Evolutionary conservation across 2,329 filamentous ascomycete species (phyloP).

Genomic region (Penicillium frequentans): DNA sequence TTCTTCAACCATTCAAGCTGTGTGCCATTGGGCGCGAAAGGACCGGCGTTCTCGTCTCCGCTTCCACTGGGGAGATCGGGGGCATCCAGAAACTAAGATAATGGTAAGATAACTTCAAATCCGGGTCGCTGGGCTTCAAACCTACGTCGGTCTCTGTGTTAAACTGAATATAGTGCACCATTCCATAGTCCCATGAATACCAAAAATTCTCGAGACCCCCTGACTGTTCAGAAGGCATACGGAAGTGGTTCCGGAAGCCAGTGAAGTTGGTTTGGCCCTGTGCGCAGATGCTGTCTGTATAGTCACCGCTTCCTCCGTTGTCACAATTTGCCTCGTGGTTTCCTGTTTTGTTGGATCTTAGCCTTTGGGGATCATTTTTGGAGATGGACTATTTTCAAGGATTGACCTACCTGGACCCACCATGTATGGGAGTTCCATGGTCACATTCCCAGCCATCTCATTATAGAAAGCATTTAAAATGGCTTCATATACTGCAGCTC

Average conservation of each 20-base stretch:
- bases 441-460: conserved; percentile 7
- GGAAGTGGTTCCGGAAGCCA: conserved; percentile 23
- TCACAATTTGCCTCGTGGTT: conserved; percentile 16
- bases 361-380: background rate
- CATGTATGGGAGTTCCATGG: conserved; percentile 13
- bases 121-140: background rate
- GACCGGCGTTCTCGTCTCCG: conserved; percentile 2
- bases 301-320: conserved; percentile 17
- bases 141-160: conserved; percentile 14
- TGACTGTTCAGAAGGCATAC: conserved; percentile 21
- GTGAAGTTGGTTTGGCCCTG: conserved; percentile 27
- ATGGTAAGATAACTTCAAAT: background rate
- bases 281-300: conserved; percentile 19
- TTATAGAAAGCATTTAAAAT: conserved; percentile 14
- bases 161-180: conserved; percentile 12
- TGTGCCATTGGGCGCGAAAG: conserved; percentile 1
- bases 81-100: conserved; percentile 1
- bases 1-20: conserved; percentile 6
- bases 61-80: conserved; percentile 3
- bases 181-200: conserved; percentile 15
- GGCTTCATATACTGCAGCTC: conserved; percentile 7
- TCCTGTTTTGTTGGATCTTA: background rate
- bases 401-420: conserved; percentile 8
- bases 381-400: background rate
- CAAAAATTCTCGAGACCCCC: conserved; percentile 15